phyloP scores from a whole-genome alignment of 148 eudicot genomes.

The Selenicereus undatus region DNA sequence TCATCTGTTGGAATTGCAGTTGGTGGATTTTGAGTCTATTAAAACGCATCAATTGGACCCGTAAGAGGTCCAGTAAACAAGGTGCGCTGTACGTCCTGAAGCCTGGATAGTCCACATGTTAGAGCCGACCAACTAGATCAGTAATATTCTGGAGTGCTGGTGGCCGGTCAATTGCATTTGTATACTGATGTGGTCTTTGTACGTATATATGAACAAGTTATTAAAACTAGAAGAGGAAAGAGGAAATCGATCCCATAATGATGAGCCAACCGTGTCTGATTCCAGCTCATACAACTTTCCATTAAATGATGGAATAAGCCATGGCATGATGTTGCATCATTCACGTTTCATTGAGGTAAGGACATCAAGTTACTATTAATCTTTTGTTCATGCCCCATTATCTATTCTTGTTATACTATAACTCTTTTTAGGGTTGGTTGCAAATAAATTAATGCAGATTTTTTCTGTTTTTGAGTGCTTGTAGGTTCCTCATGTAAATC shows the following conservation, averaged over 20 bases:
- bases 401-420: neutral
- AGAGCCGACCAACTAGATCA: neutral
- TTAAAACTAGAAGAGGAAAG: conserved; percentile 55
- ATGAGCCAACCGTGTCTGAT: conserved; percentile 33
- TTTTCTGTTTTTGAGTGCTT: conserved; percentile 1
- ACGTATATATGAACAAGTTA: conserved; percentile 59
- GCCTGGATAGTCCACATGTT: conserved; percentile 12
- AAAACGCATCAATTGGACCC: neutral
- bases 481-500: conserved; percentile 80
- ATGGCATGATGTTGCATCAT: conserved; percentile 36
- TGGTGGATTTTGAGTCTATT: conserved; percentile 6
- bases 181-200: conserved; percentile 64
- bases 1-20: conserved; percentile 17
- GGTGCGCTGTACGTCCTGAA: neutral
- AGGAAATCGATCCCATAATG: conserved; percentile 32
- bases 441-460: neutral
- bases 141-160: conserved; percentile 17
- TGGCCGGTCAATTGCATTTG: conserved; percentile 16
- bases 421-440: neutral
- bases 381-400: neutral
- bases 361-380: conserved; percentile 1
- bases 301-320: conserved; percentile 22
- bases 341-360: conserved; percentile 65
- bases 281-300: conserved; percentile 34
- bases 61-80: neutral